Percentiles rank a stretch among this genome's conserved stretches.
These are phyloP conservation scores for Metschnikowia dekortorum DNA, from an alignment of 805 yeast species.

Conservation along the genomic window DNA sequence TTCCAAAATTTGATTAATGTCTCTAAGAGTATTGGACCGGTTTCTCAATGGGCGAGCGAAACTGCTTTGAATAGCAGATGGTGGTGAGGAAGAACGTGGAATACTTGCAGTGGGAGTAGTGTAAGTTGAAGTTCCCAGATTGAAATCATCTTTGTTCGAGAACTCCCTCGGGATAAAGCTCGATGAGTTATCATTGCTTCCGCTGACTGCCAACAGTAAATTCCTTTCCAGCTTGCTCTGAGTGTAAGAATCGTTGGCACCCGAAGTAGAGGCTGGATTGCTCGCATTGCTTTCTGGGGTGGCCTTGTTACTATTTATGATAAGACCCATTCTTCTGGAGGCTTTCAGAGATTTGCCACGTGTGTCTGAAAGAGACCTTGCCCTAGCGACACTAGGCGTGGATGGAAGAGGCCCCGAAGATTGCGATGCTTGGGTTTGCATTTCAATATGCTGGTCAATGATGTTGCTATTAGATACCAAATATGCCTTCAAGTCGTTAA, in stretches of 20 bases:
- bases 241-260: constrained; percentile 2
- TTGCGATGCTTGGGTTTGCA: constrained; percentile 15
- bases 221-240: constrained; percentile 16
- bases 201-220: constrained; percentile 9
- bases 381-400: constrained; percentile 20
- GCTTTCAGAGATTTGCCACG: constrained; percentile 54
- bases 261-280: not conserved
- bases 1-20: constrained; percentile 33
- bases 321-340: constrained; percentile 72
- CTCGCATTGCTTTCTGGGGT: constrained; percentile 11
- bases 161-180: not conserved
- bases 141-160: not conserved
- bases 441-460: constrained; percentile 19
- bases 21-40: constrained; percentile 34
- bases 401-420: constrained; percentile 5
- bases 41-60: constrained; percentile 21
- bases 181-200: not conserved
- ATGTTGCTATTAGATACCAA: constrained; percentile 31
- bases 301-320: constrained; percentile 40
- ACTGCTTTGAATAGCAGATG: constrained; percentile 5
- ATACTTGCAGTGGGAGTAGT: constrained; percentile 4
- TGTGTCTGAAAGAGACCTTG: constrained; percentile 31
- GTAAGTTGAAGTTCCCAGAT: not conserved
- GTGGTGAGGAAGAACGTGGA: constrained; percentile 11
- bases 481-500: constrained; percentile 36